Evolutionary conservation across 2,329 filamentous ascomycete species (phyloP).

Genomic region (Trichoderma sp.): DNA sequence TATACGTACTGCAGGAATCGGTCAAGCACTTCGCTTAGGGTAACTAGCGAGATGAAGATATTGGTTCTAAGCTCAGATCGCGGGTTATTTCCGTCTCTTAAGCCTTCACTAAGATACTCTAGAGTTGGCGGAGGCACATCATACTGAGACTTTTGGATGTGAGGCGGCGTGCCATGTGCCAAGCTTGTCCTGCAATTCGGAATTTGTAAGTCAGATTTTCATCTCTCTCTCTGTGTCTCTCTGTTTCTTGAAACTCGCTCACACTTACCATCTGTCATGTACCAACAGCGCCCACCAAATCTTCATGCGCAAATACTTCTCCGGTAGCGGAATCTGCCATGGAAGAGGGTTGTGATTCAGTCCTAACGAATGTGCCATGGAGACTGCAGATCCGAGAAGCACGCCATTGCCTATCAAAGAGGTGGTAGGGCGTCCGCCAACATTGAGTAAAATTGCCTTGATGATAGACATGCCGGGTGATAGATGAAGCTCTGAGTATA

Average conservation of each 20-base stretch:
- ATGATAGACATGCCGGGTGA: conserved; percentile 58
- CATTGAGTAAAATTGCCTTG: conserved; percentile 55
- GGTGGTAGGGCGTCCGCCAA: conserved; percentile 58
- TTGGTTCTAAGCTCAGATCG: conserved; percentile 28
- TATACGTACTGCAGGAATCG: conserved; percentile 36
- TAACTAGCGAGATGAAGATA: conserved; percentile 45
- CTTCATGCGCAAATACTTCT: conserved; percentile 50
- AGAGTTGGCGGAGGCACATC: conserved; percentile 46
- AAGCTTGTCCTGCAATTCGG: conserved; percentile 44
- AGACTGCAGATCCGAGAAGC: conserved; percentile 48
- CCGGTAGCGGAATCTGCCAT: conserved; percentile 51
- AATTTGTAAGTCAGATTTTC: background rate
- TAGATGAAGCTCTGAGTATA: conserved; percentile 58
- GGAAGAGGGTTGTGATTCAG: conserved; percentile 50
- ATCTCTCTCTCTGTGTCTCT: background rate
- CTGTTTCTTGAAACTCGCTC: background rate
- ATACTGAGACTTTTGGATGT: conserved; percentile 43
- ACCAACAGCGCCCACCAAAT: conserved; percentile 57
- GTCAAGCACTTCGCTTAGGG: conserved; percentile 41
- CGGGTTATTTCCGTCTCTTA: conserved; percentile 20
- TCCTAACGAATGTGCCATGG: conserved; percentile 52
- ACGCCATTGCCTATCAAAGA: conserved; percentile 57
- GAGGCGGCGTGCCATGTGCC: conserved; percentile 51
- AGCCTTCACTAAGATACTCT: conserved; percentile 33
- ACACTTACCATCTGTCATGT: conserved; percentile 46